These are phyloP conservation scores for Monosporozyma solicola DNA, from an alignment of 805 yeast genomes.

Conservation along the genomic window DNA sequence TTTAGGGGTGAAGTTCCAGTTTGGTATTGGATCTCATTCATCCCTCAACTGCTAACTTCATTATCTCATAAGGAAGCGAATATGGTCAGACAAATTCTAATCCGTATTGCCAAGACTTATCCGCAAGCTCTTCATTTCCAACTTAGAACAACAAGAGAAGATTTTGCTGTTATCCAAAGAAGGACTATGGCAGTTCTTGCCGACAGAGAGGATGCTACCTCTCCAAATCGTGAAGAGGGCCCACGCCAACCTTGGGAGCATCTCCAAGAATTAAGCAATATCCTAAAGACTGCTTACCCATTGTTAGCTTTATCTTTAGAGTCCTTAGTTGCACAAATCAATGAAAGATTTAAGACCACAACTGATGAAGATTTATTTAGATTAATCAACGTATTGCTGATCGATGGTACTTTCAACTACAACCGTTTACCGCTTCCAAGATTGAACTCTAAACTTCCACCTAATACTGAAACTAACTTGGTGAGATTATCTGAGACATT, in stretches of 20 bases:
- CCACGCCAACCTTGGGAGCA: conserved; percentile 87
- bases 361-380: conserved; percentile 96
- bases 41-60: conserved; percentile 87
- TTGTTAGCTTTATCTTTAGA: conserved; percentile 85
- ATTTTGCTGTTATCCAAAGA: conserved; percentile 76
- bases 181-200: conserved; percentile 49
- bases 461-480: conserved; percentile 83
- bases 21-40: conserved; percentile 98
- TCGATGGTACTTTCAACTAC: conserved; percentile 87
- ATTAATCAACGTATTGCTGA: conserved; percentile 79
- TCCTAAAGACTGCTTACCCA: conserved; percentile 94
- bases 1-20: conserved; percentile 96
- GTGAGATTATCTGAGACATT: conserved; percentile 88
- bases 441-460: conserved; percentile 80
- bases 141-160: conserved; percentile 89
- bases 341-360: conserved; percentile 84
- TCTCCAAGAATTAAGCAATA: conserved; percentile 87
- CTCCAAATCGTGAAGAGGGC: conserved; percentile 12
- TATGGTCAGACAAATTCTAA: conserved; percentile 77
- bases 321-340: conserved; percentile 90
- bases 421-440: conserved; percentile 81
- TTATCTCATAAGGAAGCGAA: conserved; percentile 87
- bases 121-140: conserved; percentile 98
- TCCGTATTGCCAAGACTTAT: conserved; percentile 88
- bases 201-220: conserved; percentile 15